A percentile compares a stretch with the other conserved stretches of the same genome.
Conservation (phyloP, 1,284 basidiomycete species). For the Pisolithus thermaeus region DNA sequence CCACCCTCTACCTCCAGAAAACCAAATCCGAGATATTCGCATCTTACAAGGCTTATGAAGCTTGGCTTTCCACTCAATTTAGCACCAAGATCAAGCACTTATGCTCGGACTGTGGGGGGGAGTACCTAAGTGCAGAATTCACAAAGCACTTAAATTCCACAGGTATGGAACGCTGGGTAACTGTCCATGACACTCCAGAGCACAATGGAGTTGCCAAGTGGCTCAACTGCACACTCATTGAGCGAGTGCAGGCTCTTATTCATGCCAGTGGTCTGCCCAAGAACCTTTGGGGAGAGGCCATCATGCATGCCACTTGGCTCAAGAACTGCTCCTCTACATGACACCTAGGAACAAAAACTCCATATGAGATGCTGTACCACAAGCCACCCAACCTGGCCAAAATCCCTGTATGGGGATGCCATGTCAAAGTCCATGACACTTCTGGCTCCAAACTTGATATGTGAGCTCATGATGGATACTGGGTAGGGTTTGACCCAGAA, state of each 20-base stretch:
- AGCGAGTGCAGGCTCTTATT: neutral
- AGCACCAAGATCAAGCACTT: too few relatives aligned
- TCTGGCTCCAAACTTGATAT: neutral
- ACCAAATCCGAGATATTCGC: too few relatives aligned
- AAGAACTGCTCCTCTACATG: too few relatives aligned
- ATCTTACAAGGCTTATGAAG: neutral
- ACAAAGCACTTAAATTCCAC: conserved; percentile 16
- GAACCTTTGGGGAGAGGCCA: conserved; percentile 8
- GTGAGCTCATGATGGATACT: neutral
- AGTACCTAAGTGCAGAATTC: conserved; percentile 18
- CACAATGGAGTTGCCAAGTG: conserved; percentile 33
- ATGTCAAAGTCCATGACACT: neutral
- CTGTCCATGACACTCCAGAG: conserved; percentile 3
- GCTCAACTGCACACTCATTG: conserved; percentile 23
- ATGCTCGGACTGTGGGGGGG: too few relatives aligned
- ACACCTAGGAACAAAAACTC: too few relatives aligned
- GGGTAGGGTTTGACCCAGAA: neutral
- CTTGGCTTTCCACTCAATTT: neutral
- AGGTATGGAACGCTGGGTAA: conserved; percentile 23
- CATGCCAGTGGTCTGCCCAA: conserved; percentile 11
- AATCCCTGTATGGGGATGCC: neutral
- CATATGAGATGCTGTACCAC: too few relatives aligned
- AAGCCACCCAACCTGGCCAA: neutral
- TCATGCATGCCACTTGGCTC: conserved; percentile 20
- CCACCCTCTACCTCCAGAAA: too few relatives aligned